Conservation (phyloP, 495 filamentous ascomycete species). For the Neurospora sp. region DNA sequence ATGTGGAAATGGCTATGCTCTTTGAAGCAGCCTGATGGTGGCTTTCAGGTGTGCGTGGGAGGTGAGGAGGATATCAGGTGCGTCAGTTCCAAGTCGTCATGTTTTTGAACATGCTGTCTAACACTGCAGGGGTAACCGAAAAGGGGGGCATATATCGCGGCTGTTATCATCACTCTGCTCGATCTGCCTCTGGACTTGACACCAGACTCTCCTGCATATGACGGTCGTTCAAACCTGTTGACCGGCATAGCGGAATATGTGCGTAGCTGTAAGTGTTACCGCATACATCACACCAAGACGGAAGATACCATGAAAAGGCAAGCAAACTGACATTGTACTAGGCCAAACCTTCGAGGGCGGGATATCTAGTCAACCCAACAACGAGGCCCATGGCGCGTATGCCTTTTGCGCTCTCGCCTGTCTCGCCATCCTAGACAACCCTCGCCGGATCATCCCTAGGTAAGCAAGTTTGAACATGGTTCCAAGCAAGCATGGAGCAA, state of each 20-base stretch:
- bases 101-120: neutral
- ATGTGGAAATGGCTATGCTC: constrained; percentile 84
- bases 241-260: constrained; percentile 70
- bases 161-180: constrained; percentile 71
- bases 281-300: neutral
- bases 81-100: constrained; percentile 7
- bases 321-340: constrained; percentile 21
- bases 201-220: constrained; percentile 43
- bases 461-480: constrained; percentile 27
- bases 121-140: neutral
- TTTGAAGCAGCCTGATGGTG: constrained; percentile 75
- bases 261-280: constrained; percentile 52
- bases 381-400: constrained; percentile 93
- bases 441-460: constrained; percentile 57
- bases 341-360: constrained; percentile 94
- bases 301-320: neutral
- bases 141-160: constrained; percentile 83
- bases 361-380: constrained; percentile 67
- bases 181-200: constrained; percentile 72
- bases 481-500: neutral
- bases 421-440: constrained; percentile 70
- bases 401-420: constrained; percentile 89
- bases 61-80: constrained; percentile 91
- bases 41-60: constrained; percentile 66
- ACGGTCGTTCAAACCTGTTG: constrained; percentile 41